Base-by-base conservation (phyloP, 352 stramenopile species). In the Pythium dissimile region DNA sequence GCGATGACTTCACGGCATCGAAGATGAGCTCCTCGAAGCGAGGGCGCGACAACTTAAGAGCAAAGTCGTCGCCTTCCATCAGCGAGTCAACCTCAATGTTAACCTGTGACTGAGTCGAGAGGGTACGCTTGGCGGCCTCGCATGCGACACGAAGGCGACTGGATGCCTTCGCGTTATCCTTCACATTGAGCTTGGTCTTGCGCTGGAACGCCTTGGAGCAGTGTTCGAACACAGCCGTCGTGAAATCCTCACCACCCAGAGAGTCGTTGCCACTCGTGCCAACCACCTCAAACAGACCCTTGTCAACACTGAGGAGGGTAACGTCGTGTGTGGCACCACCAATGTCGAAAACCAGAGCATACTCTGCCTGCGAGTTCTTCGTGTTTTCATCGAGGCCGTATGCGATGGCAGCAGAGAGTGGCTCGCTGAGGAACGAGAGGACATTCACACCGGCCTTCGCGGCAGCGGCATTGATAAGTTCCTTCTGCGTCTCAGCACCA, bases 331-430 rank as follows among this genome's bases (percentile, higher is more conserved):
- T 99, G 51, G 96, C 96, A 42, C 96, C 96, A 60, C 96, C 96
- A 62, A 99, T 92, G 72, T 99, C 97, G 54, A 99, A 99, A 54
- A 99, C 98, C 28, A 99, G 79, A 23, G 98, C 92, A 63, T 97
- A 98, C 69, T 98, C 89, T 47, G 97, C 87, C 59, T 88, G 79
- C 44, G 80, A 69, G 48, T 80, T 83, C 68, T 86, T 89, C n/a
- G 66, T 64, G 55, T 65, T 72, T 70, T 99, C 97, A 66, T 99
- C 97, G 20, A 99, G 77, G 31, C 97, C 96, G 73, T 99, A 99
- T n/a, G 96, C 97, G 71, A 99, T 98, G 44, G 97, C 97, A 47
- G 97, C 97, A 42, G 97, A 96, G 18, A 98, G 94, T 34, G 97
- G 97, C 75, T 99, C 97, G 73, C 97, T 99, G 69, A 99, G 96